Evolutionary conservation across 441 rosid genomes (phyloP).

Genomic region (Arabidopsis lyrata): DNA sequence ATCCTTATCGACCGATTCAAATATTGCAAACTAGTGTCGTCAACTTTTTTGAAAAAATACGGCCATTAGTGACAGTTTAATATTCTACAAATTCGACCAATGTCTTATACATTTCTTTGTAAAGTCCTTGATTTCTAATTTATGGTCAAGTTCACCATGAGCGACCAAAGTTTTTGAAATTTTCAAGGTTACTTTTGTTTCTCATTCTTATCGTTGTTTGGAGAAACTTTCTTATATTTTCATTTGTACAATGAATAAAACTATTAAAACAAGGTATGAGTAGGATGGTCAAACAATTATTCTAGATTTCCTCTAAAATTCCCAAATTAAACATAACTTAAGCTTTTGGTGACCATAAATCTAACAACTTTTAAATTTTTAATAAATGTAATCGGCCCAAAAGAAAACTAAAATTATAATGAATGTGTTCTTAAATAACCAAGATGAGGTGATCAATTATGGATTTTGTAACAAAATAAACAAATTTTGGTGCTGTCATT

Average conservation of each 20-base stretch:
- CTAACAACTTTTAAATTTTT: not conserved
- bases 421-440: not conserved
- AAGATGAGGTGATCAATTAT: not conserved
- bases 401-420: not conserved
- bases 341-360: not conserved
- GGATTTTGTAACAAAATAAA: not conserved
- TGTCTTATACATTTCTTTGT: conserved; percentile 10
- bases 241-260: not conserved
- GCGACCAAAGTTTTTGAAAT: not conserved
- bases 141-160: conserved; percentile 34
- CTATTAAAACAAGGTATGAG: not conserved
- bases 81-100: conserved; percentile 2
- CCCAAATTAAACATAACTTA: not conserved
- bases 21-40: conserved; percentile 9
- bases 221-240: not conserved
- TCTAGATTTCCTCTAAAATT: not conserved
- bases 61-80: conserved; percentile 9
- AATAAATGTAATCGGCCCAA: too few relatives aligned
- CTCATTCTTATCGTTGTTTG: not conserved
- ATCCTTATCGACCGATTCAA: conserved; percentile 1
- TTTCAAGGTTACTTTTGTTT: conserved; percentile 5
- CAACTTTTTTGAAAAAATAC: not conserved
- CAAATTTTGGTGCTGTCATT: conserved; percentile 6
- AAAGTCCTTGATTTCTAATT: not conserved
- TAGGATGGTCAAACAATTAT: conserved; percentile 25